Evolutionary conservation across 345 rosid species (phyloP).

Genomic region (Salix koriyanagi): DNA sequence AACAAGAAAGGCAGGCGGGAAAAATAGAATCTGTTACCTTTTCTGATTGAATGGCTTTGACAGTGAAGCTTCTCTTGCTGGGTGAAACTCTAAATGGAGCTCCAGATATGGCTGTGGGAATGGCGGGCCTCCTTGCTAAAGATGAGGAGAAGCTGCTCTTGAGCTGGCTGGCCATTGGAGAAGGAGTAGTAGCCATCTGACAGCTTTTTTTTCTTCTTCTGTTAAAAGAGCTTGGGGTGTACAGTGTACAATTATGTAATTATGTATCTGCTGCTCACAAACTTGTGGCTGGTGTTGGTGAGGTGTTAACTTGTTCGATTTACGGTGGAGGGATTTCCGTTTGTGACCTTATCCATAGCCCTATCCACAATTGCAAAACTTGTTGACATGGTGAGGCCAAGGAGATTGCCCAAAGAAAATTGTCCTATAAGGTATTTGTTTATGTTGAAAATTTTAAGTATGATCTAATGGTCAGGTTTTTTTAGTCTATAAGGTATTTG

Average conservation of each 20-base stretch:
- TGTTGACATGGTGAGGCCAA: background rate
- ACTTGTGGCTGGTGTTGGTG: conserved; percentile 30
- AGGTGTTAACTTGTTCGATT: conserved; percentile 22
- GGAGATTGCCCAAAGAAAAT: background rate
- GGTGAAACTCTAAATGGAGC: conserved; percentile 53
- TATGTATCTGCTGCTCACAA: conserved; percentile 19
- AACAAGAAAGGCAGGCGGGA: background rate
- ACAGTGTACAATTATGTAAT: conserved; percentile 2
- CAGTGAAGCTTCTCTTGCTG: conserved; percentile 57
- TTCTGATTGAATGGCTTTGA: conserved; percentile 70
- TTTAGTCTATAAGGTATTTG: no score
- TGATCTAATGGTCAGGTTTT: no score
- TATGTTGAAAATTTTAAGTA: no score
- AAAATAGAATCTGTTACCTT: conserved; percentile 35
- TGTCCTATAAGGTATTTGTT: no score
- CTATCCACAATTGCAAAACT: conserved; percentile 26
- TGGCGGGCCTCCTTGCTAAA: conserved; percentile 31
- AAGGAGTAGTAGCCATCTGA: conserved; percentile 52
- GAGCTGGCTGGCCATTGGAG: conserved; percentile 90
- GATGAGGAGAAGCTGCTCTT: conserved; percentile 68
- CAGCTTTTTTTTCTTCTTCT: background rate
- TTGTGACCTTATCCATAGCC: conserved; percentile 29
- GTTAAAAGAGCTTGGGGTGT: background rate
- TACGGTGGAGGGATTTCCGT: conserved; percentile 29
- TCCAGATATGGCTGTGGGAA: conserved; percentile 64